Conservation (phyloP, 108 stramenopile species). For the Skeletonema grethae region DNA sequence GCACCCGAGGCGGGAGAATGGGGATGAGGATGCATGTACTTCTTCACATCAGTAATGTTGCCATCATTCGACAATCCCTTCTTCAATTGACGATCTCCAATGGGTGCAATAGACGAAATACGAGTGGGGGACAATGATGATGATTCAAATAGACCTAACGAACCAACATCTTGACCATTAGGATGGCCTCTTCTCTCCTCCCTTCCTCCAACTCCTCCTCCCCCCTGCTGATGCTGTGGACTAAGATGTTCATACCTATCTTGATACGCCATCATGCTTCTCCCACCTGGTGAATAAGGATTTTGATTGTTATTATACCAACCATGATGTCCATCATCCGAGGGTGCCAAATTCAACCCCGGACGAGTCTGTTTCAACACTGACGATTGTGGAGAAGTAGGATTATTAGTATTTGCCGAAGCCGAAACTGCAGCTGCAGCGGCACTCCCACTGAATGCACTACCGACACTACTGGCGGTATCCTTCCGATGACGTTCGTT, state of each 20-base stretch:
- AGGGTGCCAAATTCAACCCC: conserved; percentile 11
- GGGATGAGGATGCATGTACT: conserved; percentile 2
- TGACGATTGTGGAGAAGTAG: conserved; percentile 5
- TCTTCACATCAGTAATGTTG: background rate
- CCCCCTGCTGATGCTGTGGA: no score
- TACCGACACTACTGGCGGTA: background rate
- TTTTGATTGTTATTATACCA: background rate
- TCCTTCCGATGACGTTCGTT: conserved; percentile 2
- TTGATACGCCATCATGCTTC: background rate
- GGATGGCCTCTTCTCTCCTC: background rate
- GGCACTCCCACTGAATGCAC: conserved; percentile 18
- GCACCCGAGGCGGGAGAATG: background rate
- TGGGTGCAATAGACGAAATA: background rate
- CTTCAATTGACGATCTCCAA: background rate
- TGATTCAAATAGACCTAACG: background rate
- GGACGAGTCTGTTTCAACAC: conserved; percentile 11
- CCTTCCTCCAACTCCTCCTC: background rate
- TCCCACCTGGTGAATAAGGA: background rate
- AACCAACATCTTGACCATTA: conserved; percentile 1
- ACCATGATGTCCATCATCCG: conserved; percentile 4
- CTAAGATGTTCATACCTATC: conserved; percentile 1
- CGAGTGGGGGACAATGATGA: background rate
- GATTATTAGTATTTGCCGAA: background rate
- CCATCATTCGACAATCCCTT: background rate
- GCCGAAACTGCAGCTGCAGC: background rate